Conservation (phyloP, 1,284 basidiomycete genomes). For the Microbotryum saponariae region DNA sequence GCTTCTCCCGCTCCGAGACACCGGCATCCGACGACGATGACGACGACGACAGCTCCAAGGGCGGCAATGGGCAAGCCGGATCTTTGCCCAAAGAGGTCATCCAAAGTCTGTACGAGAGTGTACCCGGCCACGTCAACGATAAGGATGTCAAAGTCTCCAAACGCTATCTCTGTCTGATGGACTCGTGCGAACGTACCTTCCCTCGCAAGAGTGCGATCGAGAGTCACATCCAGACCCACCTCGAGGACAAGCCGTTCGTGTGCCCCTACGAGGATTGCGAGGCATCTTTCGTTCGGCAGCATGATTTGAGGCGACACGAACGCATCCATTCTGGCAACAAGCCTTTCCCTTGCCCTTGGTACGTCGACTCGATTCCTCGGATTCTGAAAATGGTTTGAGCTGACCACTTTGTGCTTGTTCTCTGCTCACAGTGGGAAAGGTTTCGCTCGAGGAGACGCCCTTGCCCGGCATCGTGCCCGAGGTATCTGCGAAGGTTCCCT, state of each 20-base stretch:
- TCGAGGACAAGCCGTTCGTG: constrained; percentile 48
- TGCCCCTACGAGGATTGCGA: constrained; percentile 42
- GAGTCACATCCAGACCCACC: constrained; percentile 47
- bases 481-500: constrained; percentile 43
- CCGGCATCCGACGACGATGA: constrained; percentile 7
- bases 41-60: constrained; percentile 4
- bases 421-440: constrained; percentile 42
- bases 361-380: constrained; percentile 14
- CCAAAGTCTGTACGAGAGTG: constrained; percentile 27
- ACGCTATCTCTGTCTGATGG: constrained; percentile 44
- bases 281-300: constrained; percentile 44
- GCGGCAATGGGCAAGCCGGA: constrained; percentile 4
- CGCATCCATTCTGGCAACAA: constrained; percentile 45
- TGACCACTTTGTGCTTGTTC: background rate
- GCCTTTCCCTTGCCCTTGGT: constrained; percentile 45
- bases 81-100: constrained; percentile 29
- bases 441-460: constrained; percentile 46
- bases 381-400: no score
- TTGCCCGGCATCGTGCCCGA: constrained; percentile 45
- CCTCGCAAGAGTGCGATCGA: constrained; percentile 46
- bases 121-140: constrained; percentile 19
- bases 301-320: constrained; percentile 45
- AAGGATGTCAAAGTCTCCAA: constrained; percentile 24
- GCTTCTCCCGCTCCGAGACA: constrained; percentile 20
- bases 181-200: constrained; percentile 44